Conservation (phyloP, 2,329 filamentous ascomycete species). For the Onygenales sp. region DNA sequence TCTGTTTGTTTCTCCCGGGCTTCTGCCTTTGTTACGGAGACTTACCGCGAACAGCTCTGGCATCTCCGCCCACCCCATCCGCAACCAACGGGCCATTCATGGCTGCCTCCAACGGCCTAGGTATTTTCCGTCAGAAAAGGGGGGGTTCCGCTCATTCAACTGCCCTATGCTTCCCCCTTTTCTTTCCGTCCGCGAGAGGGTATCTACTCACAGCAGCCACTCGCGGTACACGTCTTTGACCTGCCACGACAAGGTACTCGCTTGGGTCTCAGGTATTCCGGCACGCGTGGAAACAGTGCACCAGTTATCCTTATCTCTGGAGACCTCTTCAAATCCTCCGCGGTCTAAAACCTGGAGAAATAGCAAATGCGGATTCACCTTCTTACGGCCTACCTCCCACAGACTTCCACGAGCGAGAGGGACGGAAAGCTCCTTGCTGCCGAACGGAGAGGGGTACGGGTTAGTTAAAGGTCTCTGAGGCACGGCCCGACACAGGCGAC, state of each 20-base stretch:
- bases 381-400: slow-evolving; percentile 4
- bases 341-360: slow-evolving; percentile 5
- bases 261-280: slow-evolving; percentile 1
- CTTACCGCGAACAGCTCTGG: not conserved
- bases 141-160: not conserved
- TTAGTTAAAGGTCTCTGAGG: not conserved
- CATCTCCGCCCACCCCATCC: not conserved
- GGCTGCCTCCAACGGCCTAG: slow-evolving; percentile 1
- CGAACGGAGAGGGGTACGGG: not conserved
- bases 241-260: slow-evolving; percentile 9
- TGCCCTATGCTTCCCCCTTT: not conserved
- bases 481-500: no score
- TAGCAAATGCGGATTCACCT: slow-evolving; percentile 5
- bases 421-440: not conserved
- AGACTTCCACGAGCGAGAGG: not conserved
- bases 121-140: not conserved
- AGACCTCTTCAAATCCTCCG: slow-evolving; percentile 8
- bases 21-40: not conserved
- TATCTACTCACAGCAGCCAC: slow-evolving; percentile 9
- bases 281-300: not conserved
- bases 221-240: slow-evolving; percentile 6
- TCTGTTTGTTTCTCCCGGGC: not conserved
- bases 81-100: not conserved
- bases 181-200: not conserved
- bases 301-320: slow-evolving; percentile 9